These are phyloP conservation scores for Prunella vulgaris DNA, from an alignment of 257 asterid genomes.

Conservation along the genomic window DNA sequence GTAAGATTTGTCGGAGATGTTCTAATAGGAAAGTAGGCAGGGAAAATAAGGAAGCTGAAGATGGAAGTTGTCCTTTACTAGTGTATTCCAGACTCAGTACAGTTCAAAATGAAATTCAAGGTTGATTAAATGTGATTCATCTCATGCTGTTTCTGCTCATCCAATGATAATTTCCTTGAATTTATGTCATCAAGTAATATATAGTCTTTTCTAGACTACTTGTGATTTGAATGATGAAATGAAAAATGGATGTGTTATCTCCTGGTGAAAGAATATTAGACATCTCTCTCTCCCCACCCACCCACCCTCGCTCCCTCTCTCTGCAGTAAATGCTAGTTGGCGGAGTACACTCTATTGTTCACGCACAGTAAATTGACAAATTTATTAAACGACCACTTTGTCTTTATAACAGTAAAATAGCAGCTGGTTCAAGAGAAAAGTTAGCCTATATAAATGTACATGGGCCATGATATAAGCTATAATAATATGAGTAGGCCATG, in stretches of 20 bases:
- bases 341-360: background rate
- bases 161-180: background rate
- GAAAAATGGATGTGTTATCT: background rate
- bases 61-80: conserved; percentile 52
- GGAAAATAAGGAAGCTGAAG: conserved; percentile 29
- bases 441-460: background rate
- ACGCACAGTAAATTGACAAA: background rate
- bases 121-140: background rate
- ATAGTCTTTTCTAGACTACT: background rate
- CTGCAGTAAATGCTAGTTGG: background rate
- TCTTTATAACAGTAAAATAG: conserved; percentile 36
- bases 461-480: background rate
- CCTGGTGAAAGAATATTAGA: background rate
- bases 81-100: conserved; percentile 23
- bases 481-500: background rate
- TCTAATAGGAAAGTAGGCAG: conserved; percentile 39
- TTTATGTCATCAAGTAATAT: background rate
- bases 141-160: background rate
- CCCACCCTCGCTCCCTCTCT: background rate
- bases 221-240: background rate
- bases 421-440: conserved; percentile 28
- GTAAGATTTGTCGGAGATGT: conserved; percentile 70
- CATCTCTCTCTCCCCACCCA: background rate
- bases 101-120: conserved; percentile 19
- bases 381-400: background rate